phyloP scores from a whole-genome alignment of 2,329 filamentous ascomycete species.

The Penicillium brevicompactum region DNA sequence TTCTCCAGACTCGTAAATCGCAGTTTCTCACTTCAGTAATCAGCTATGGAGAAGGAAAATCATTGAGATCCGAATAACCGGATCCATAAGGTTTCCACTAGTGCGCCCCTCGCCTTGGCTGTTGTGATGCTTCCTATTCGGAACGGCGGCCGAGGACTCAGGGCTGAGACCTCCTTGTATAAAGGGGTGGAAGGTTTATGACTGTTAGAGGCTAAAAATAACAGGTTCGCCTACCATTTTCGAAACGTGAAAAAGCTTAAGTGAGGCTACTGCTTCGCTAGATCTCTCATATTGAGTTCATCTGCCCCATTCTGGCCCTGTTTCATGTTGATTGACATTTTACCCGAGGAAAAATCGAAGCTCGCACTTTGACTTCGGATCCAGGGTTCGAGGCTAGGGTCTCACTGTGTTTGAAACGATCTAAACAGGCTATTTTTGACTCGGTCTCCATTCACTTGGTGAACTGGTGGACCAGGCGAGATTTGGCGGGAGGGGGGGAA shows the following conservation, averaged over 20 bases:
- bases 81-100: not conserved
- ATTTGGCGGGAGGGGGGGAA: not conserved
- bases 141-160: not conserved
- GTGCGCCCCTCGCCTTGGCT: not conserved
- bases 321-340: not conserved
- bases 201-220: not conserved
- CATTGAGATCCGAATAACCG: not conserved
- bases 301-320: not conserved
- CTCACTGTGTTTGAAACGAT: not conserved
- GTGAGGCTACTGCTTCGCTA: not conserved
- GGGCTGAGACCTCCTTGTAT: not conserved
- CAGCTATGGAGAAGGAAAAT: not conserved
- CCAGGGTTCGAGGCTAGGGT: not conserved
- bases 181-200: not conserved
- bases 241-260: not conserved
- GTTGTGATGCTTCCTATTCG: not conserved
- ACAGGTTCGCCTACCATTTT: not conserved
- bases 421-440: not conserved
- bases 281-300: not conserved
- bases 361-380: not conserved
- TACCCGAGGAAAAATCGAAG: not conserved
- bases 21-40: not conserved
- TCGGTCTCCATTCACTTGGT: not conserved
- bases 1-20: not conserved
- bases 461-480: not conserved